Conservation (phyloP, 2,329 filamentous ascomycete species). For the Aspergillus udagawae region DNA sequence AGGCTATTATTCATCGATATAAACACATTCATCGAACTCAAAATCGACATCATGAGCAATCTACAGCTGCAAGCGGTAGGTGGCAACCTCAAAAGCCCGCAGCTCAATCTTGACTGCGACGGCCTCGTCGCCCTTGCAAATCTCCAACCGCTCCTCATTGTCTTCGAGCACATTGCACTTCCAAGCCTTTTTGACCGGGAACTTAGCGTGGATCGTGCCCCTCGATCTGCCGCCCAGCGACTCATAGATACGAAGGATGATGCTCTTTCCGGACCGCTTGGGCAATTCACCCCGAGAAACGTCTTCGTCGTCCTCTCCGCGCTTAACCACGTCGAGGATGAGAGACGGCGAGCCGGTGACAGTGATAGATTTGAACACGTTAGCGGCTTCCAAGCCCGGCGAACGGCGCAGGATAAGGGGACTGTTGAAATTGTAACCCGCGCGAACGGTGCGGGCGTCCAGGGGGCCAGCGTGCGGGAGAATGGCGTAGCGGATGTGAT, state of each 20-base stretch:
- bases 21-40: slow-evolving; percentile 1
- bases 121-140: slow-evolving; percentile 37
- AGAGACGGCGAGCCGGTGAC: slow-evolving; percentile 65
- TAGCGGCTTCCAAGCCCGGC: slow-evolving; percentile 16
- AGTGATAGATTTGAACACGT: slow-evolving; percentile 55
- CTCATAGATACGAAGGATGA: slow-evolving; percentile 85
- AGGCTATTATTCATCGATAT: neutral
- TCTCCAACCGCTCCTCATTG: slow-evolving; percentile 63
- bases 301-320: slow-evolving; percentile 82
- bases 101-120: slow-evolving; percentile 59
- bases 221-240: slow-evolving; percentile 75
- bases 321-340: slow-evolving; percentile 85
- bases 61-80: slow-evolving; percentile 63
- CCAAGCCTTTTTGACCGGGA: slow-evolving; percentile 70
- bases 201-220: slow-evolving; percentile 63
- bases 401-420: slow-evolving; percentile 59
- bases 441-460: slow-evolving; percentile 68
- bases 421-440: slow-evolving; percentile 87
- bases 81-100: slow-evolving; percentile 80
- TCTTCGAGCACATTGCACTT: slow-evolving; percentile 90
- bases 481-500: slow-evolving; percentile 85
- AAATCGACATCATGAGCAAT: neutral
- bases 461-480: slow-evolving; percentile 75
- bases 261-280: slow-evolving; percentile 66
- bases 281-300: slow-evolving; percentile 56